Base-by-base conservation (phyloP, 2,329 filamentous ascomycete species). In the Biscogniauxia marginata region DNA sequence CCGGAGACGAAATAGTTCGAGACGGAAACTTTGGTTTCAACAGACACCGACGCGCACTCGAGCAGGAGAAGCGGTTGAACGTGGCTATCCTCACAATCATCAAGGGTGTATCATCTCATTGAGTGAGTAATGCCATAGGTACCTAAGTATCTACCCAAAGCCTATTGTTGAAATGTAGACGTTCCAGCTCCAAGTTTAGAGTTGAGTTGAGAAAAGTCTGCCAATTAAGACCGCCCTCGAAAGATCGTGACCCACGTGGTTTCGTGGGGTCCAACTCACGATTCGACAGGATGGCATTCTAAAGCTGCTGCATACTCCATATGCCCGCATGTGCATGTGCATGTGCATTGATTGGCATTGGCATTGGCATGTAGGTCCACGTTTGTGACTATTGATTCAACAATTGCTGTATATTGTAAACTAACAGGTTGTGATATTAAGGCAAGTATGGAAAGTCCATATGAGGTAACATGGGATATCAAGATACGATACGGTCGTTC, bases 51-150 rank as follows among this genome's bases (percentile, higher is more conserved):
- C 55, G 54, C 30, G 54, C 46, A 20, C 52, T 53, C 6, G 49
- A 55, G 52, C 49, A 49, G 48, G 57, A 9, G 49, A 64, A 20
- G 46, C 49, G 58, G 22, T 39, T 30, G 5, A 64, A 22, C 21
- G 55, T n/a, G 43, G 53, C 11, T 52, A 43, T 62, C 25, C 59
- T 60, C 39, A 39, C 46, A 20, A 56, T 54, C 66, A 62, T 63
- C 34, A 58, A 63, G 49, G 48, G 19, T 34, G 7, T 20, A 46
- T n/a, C 23, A 47, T 53, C 46, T 57, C 43, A 60, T 43, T 19
- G 47, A 50, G 8, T 4, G 3, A 46, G 44, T n/a, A n/a, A n/a
- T n/a, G n/a, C n/a, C n/a, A n/a, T n/a, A n/a, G n/a, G n/a, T n/a
- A n/a, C n/a, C n/a, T n/a, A n/a, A n/a, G n/a, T n/a, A n/a, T n/a